Evolutionary conservation across 192 early-diverging fungal genomes (phyloP).

Genomic region (Spizellomyces punctatus): DNA sequence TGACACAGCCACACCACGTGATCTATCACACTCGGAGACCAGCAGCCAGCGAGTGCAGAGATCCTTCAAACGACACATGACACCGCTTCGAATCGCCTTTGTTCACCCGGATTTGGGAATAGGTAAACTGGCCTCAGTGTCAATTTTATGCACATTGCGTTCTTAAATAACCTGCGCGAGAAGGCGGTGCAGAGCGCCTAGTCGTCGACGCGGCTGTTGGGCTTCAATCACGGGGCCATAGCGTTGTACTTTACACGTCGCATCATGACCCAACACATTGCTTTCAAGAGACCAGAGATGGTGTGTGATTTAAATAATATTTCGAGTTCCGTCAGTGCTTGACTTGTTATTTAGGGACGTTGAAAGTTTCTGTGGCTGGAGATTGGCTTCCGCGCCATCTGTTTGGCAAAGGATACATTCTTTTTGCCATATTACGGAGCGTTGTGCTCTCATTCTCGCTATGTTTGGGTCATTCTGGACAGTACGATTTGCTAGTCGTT

Average conservation of each 20-base stretch:
- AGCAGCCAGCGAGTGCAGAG: too few relatives aligned
- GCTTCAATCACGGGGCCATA: conserved; percentile 77
- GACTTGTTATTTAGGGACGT: conserved; percentile 62
- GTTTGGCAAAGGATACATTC: conserved; percentile 71
- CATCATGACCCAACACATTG: conserved; percentile 87
- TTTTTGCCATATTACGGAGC: conserved; percentile 81
- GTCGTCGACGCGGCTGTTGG: conserved; percentile 90
- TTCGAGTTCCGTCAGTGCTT: background rate
- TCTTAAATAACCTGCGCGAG: background rate
- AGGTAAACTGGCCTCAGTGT: conserved; percentile 48
- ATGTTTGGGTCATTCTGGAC: conserved; percentile 30
- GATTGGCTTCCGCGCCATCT: conserved; percentile 76
- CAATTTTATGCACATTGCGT: background rate
- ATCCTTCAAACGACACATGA: too few relatives aligned
- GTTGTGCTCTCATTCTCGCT: conserved; percentile 65
- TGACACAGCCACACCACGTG: too few relatives aligned
- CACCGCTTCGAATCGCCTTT: conserved; percentile 62
- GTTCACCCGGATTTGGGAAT: conserved; percentile 95
- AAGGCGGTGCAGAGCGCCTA: conserved; percentile 91
- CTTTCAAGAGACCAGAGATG: conserved; percentile 90
- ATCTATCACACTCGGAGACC: too few relatives aligned
- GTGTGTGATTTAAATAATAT: conserved; percentile 30
- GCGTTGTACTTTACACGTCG: conserved; percentile 82
- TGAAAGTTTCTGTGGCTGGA: conserved; percentile 72
- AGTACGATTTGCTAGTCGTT: conserved; percentile 76